Percentiles rank a stretch among this genome's conserved stretches.
These are phyloP conservation scores for Dissophora globulifera DNA, from an alignment of 192 early-diverging fungal genomes.

Conservation along the genomic window DNA sequence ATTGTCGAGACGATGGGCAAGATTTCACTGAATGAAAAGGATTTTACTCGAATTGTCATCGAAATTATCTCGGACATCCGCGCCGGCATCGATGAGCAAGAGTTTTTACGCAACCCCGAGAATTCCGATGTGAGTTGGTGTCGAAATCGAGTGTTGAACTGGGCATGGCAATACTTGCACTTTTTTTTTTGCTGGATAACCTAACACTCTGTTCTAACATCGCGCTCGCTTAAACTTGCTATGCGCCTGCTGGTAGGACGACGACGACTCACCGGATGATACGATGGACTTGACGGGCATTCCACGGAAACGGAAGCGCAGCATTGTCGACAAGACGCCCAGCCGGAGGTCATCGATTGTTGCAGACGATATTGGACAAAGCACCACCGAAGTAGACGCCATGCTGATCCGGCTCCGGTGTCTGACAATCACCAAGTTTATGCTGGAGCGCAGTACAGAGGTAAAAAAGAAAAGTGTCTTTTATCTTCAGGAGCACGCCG, in stretches of 20 bases:
- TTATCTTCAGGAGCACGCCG: too few species aligned
- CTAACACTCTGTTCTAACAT: neutral
- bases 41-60: slow-evolving; percentile 82
- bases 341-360: slow-evolving; percentile 21
- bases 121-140: slow-evolving; percentile 26
- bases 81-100: slow-evolving; percentile 56
- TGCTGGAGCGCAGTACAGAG: slow-evolving; percentile 75
- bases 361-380: slow-evolving; percentile 37
- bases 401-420: slow-evolving; percentile 70
- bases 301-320: slow-evolving; percentile 53
- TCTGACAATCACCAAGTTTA: slow-evolving; percentile 74
- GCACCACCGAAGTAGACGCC: slow-evolving; percentile 57
- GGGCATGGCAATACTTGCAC: too few species aligned
- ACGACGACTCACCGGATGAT: slow-evolving; percentile 45
- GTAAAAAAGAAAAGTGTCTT: too few species aligned
- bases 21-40: slow-evolving; percentile 82
- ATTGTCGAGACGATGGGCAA: slow-evolving; percentile 83
- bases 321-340: slow-evolving; percentile 35
- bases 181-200: too few species aligned
- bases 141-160: too few species aligned
- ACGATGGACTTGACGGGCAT: slow-evolving; percentile 32
- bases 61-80: slow-evolving; percentile 87
- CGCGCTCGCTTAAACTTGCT: too few species aligned
- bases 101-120: slow-evolving; percentile 42
- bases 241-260: slow-evolving; percentile 8